phyloP scores from a whole-genome alignment of 345 rosid genomes.

The Clarkia xantiana region DNA sequence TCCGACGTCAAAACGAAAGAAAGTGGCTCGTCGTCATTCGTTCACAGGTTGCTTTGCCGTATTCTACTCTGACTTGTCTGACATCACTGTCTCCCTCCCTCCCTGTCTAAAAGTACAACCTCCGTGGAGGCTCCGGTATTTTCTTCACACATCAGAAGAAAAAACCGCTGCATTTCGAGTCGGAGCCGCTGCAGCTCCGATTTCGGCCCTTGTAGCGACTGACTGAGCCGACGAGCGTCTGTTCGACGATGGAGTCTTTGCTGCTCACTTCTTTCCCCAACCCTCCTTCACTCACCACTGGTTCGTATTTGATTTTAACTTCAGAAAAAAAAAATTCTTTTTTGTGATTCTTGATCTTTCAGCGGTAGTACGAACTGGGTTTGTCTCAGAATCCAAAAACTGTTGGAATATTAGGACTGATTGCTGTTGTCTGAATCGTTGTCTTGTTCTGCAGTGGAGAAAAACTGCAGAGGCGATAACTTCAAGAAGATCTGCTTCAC shows the following conservation, averaged over 20 bases:
- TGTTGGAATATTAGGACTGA: neutral
- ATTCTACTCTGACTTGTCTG: too few relatives aligned
- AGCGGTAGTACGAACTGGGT: constrained; percentile 1
- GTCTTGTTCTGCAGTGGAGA: constrained; percentile 16
- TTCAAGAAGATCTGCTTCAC: constrained; percentile 14
- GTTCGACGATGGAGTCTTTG: constrained; percentile 40
- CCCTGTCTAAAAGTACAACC: too few relatives aligned
- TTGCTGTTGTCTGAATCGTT: constrained; percentile 10
- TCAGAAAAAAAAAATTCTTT: neutral
- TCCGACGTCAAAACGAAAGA: too few relatives aligned
- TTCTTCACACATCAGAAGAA: too few relatives aligned
- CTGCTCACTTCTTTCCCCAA: constrained; percentile 19
- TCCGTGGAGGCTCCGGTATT: too few relatives aligned
- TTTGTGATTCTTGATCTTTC: neutral
- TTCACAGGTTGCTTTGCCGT: too few relatives aligned
- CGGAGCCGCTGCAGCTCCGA: too few relatives aligned
- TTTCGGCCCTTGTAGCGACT: too few relatives aligned
- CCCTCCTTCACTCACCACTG: constrained; percentile 19
- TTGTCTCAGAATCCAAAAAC: neutral
- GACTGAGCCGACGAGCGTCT: too few relatives aligned
- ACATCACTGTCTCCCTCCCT: too few relatives aligned
- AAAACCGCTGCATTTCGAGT: too few relatives aligned
- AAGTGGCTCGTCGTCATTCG: too few relatives aligned
- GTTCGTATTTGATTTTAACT: constrained; percentile 13
- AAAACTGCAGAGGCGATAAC: constrained; percentile 15